Conservation (phyloP, 768 basidiomycete species). For the Termitomyces sp. region DNA sequence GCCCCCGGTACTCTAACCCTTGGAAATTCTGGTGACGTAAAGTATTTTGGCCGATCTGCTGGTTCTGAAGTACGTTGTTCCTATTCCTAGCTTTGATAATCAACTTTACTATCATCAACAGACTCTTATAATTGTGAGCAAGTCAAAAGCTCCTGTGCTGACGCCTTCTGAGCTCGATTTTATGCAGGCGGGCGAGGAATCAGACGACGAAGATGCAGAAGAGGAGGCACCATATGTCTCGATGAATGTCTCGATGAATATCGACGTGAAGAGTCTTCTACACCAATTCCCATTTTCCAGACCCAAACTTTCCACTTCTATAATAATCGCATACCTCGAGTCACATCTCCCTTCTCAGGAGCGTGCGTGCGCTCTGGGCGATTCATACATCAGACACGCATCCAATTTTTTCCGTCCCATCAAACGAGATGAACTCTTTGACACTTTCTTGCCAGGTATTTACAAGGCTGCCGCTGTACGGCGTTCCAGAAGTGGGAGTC, state of each 20-base stretch:
- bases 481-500: slow-evolving; percentile 8
- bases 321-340: slow-evolving; percentile 28
- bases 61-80: slow-evolving; percentile 45
- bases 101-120: slow-evolving; percentile 7
- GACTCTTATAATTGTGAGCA: slow-evolving; percentile 36
- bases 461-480: slow-evolving; percentile 24
- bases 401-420: slow-evolving; percentile 46
- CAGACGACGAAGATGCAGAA: slow-evolving; percentile 21
- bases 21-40: slow-evolving; percentile 52
- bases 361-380: slow-evolving; percentile 32
- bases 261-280: slow-evolving; percentile 30
- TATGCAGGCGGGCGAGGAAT: slow-evolving; percentile 22
- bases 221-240: slow-evolving; percentile 9
- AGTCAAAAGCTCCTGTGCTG: not conserved
- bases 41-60: slow-evolving; percentile 61
- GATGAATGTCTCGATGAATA: slow-evolving; percentile 10
- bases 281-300: slow-evolving; percentile 37
- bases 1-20: slow-evolving; percentile 62
- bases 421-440: slow-evolving; percentile 40
- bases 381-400: slow-evolving; percentile 39
- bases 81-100: not conserved
- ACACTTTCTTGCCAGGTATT: slow-evolving; percentile 30
- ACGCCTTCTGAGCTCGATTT: not conserved
- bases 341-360: slow-evolving; percentile 38
- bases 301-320: slow-evolving; percentile 21